Evolutionary conservation across 192 early-diverging fungal species (phyloP).

Genomic region (Fimicolochytrium jonesii): DNA sequence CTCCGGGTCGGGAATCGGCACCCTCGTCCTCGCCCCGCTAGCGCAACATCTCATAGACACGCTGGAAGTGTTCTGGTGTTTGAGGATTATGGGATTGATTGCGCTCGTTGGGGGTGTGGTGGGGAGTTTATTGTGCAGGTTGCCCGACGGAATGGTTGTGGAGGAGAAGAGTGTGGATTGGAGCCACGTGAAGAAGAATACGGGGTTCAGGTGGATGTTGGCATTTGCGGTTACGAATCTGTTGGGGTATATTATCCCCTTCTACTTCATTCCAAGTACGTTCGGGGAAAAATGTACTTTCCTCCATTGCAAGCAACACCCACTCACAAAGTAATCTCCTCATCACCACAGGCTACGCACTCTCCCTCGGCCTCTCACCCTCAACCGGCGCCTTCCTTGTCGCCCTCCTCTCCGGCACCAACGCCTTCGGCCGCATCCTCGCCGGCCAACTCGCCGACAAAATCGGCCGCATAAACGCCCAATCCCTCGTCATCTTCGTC

Average conservation of each 20-base stretch:
- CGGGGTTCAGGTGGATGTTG: slow-evolving; percentile 13
- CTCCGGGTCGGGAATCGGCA: slow-evolving; percentile 69
- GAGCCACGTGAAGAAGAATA: background rate
- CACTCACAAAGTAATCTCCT: background rate
- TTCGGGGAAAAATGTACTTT: background rate
- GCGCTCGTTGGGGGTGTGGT: slow-evolving; percentile 36
- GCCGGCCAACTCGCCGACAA: slow-evolving; percentile 56
- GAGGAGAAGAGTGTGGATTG: background rate
- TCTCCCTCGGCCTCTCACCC: background rate
- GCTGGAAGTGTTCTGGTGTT: slow-evolving; percentile 58
- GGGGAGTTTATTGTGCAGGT: too few species aligned
- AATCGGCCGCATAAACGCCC: slow-evolving; percentile 49
- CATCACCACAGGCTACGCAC: background rate
- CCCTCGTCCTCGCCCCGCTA: slow-evolving; percentile 58
- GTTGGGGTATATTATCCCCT: slow-evolving; percentile 17
- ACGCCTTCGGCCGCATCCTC: slow-evolving; percentile 57
- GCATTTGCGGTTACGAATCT: slow-evolving; percentile 15
- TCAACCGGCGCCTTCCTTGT: slow-evolving; percentile 29
- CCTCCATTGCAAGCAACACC: background rate
- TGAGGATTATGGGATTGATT: slow-evolving; percentile 63
- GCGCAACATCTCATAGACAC: slow-evolving; percentile 54
- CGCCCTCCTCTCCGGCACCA: slow-evolving; percentile 57
- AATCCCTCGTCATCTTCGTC: slow-evolving; percentile 39
- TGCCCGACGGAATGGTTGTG: too few species aligned
- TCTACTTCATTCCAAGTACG: slow-evolving; percentile 18